These are phyloP conservation scores for Hypocrella siamensis DNA, from an alignment of 2,329 filamentous ascomycete genomes.

Conservation along the genomic window DNA sequence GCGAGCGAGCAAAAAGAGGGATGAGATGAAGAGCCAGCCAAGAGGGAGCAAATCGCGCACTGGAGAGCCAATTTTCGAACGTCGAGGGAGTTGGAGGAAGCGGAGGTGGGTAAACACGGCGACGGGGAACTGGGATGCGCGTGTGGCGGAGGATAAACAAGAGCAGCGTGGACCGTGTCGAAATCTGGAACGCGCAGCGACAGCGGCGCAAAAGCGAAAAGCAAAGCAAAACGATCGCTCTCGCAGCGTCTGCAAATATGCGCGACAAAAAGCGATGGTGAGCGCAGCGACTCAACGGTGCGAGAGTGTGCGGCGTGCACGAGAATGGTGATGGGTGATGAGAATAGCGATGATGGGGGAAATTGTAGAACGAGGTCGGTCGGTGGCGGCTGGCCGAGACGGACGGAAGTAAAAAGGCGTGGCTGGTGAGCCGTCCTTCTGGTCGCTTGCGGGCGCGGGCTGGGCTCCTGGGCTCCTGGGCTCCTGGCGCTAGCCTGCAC, in stretches of 20 bases:
- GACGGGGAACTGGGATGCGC: slow-evolving; percentile 13
- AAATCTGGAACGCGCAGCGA: slow-evolving; percentile 14
- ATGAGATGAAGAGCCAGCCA: not conserved
- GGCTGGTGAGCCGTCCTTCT: slow-evolving; percentile 16
- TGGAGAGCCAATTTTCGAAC: slow-evolving; percentile 4
- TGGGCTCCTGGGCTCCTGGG: no score
- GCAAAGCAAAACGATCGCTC: slow-evolving; percentile 11
- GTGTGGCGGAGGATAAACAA: slow-evolving; percentile 17
- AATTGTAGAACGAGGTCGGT: slow-evolving; percentile 2
- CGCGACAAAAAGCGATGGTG: slow-evolving; percentile 11
- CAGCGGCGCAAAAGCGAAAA: slow-evolving; percentile 14
- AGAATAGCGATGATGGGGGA: slow-evolving; percentile 6
- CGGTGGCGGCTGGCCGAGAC: not conserved
- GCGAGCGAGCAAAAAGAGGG: slow-evolving; percentile 7
- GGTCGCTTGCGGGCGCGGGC: slow-evolving; percentile 4
- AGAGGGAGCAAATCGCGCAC: slow-evolving; percentile 1
- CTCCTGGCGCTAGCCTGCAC: no score
- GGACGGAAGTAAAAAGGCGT: slow-evolving; percentile 18
- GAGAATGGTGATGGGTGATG: slow-evolving; percentile 1
- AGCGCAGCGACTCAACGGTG: slow-evolving; percentile 6
- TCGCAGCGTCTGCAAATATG: slow-evolving; percentile 6
- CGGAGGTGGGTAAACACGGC: slow-evolving; percentile 15
- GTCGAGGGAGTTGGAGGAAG: slow-evolving; percentile 1
- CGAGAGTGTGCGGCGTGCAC: no score
- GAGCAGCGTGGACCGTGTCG: slow-evolving; percentile 11